Evolutionary conservation across 1,139 yeast species (phyloP).

Genomic region (Wickerhamomyces sp.): DNA sequence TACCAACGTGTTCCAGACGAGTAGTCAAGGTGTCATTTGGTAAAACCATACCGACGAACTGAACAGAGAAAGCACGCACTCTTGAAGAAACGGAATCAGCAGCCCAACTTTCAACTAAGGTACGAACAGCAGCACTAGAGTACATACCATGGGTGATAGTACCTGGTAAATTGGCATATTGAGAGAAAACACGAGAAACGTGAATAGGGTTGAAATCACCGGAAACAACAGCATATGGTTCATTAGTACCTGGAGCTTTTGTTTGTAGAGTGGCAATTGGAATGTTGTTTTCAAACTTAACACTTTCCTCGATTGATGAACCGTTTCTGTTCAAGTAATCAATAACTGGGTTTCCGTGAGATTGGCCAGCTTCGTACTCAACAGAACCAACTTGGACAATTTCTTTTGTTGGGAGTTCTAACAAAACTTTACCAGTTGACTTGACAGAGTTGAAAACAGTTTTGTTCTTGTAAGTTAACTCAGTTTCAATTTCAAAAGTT

Average conservation of each 20-base stretch:
- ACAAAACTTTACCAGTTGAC: conserved; percentile 79
- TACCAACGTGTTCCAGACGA: conserved; percentile 91
- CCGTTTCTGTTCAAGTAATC: conserved; percentile 93
- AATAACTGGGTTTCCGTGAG: conserved; percentile 96
- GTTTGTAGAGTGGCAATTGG: conserved; percentile 64
- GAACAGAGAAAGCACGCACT: conserved; percentile 90
- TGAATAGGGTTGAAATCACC: conserved; percentile 99
- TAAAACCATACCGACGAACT: conserved; percentile 93
- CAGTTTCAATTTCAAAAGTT: conserved; percentile 87
- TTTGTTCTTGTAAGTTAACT: conserved; percentile 74
- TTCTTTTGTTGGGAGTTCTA: conserved; percentile 93
- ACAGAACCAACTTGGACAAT: conserved; percentile 83
- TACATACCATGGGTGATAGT: conserved; percentile 99
- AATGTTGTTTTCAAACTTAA: conserved; percentile 83
- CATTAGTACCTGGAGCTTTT: conserved; percentile 68
- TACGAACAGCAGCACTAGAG: conserved; percentile 92
- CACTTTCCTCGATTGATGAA: conserved; percentile 89
- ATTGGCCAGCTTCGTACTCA: conserved; percentile 84
- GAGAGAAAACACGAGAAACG: conserved; percentile 91
- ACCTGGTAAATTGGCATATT: conserved; percentile 91
- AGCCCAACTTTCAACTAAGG: conserved; percentile 96
- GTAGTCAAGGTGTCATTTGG: conserved; percentile 92
- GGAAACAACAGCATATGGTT: conserved; percentile 94
- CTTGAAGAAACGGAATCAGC: conserved; percentile 95
- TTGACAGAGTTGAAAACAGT: conserved; percentile 73